phyloP scores from a whole-genome alignment of 352 stramenopile genomes.

The Lagenidium giganteum region DNA sequence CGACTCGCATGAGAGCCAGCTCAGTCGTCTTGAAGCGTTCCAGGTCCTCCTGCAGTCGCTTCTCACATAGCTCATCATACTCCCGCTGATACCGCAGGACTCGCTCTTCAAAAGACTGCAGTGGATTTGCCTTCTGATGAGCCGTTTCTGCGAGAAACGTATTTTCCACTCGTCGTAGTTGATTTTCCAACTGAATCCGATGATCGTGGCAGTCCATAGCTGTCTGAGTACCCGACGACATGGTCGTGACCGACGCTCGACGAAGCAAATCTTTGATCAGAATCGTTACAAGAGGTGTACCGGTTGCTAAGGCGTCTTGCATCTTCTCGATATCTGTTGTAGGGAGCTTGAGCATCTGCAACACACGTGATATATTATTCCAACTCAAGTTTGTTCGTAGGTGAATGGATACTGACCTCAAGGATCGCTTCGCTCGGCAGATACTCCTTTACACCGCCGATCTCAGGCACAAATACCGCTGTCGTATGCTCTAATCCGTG shows the following conservation, averaged over 20 bases:
- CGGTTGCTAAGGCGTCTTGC: constrained; percentile 15
- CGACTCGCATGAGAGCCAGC: constrained; percentile 44
- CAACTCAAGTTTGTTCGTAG: not conserved
- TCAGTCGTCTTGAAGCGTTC: constrained; percentile 49
- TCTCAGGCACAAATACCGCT: constrained; percentile 67
- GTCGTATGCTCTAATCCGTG: constrained; percentile 51
- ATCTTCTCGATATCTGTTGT: constrained; percentile 20
- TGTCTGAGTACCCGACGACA: constrained; percentile 49
- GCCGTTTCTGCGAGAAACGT: constrained; percentile 42
- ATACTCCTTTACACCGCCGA: constrained; percentile 38
- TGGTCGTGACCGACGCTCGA: constrained; percentile 26
- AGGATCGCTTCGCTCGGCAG: constrained; percentile 38
- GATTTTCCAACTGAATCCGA: constrained; percentile 42
- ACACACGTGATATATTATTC: not conserved
- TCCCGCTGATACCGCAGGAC: constrained; percentile 67
- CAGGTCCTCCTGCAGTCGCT: constrained; percentile 45
- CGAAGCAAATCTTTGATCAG: constrained; percentile 34
- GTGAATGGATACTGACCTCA: constrained; percentile 13
- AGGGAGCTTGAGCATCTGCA: constrained; percentile 30
- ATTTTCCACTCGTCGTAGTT: constrained; percentile 62
- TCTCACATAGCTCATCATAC: constrained; percentile 54
- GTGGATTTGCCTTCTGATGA: constrained; percentile 25
- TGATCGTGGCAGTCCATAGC: constrained; percentile 63
- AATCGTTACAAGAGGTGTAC: constrained; percentile 19
- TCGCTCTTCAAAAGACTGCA: constrained; percentile 45